Evolutionary conservation across 2,329 filamentous ascomycete genomes (phyloP).

Genomic region (Apiospora hydei): DNA sequence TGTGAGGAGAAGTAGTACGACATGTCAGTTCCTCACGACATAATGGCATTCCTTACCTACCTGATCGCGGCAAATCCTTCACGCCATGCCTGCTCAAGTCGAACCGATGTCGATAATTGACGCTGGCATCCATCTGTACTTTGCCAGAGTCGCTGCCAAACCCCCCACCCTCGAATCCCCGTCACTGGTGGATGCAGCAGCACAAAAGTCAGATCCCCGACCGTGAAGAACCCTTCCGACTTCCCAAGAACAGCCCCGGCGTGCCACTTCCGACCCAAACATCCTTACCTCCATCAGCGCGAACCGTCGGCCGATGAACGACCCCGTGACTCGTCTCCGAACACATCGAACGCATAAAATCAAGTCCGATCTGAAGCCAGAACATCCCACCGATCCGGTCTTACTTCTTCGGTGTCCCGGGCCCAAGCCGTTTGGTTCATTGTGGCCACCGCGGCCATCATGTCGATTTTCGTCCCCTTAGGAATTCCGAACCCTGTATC

Average conservation of each 20-base stretch:
- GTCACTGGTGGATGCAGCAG: slow-evolving; percentile 23
- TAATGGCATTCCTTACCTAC: no score
- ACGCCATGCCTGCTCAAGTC: no score
- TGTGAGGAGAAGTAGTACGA: no score
- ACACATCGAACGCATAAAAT: slow-evolving; percentile 30
- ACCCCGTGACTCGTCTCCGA: slow-evolving; percentile 39
- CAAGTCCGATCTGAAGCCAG: slow-evolving; percentile 27
- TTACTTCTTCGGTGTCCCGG: slow-evolving; percentile 33
- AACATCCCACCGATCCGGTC: slow-evolving; percentile 35
- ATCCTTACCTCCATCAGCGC: slow-evolving; percentile 40
- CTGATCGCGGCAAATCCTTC: no score
- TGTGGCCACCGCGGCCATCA: slow-evolving; percentile 32
- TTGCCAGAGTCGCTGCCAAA: no score
- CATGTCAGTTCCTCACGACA: no score
- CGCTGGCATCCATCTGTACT: no score
- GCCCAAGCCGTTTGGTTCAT: slow-evolving; percentile 38
- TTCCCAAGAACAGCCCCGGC: slow-evolving; percentile 27
- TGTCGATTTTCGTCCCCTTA: slow-evolving; percentile 36
- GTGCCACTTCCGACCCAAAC: slow-evolving; percentile 35
- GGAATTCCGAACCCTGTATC: slow-evolving; percentile 34
- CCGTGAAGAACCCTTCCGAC: slow-evolving; percentile 22
- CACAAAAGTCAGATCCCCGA: slow-evolving; percentile 24
- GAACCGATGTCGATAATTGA: no score
- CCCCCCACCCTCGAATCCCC: neutral
- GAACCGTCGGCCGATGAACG: slow-evolving; percentile 38